Evolutionary conservation across 2,329 filamentous ascomycete species (phyloP).

Genomic region (Penicillium corylophilum): DNA sequence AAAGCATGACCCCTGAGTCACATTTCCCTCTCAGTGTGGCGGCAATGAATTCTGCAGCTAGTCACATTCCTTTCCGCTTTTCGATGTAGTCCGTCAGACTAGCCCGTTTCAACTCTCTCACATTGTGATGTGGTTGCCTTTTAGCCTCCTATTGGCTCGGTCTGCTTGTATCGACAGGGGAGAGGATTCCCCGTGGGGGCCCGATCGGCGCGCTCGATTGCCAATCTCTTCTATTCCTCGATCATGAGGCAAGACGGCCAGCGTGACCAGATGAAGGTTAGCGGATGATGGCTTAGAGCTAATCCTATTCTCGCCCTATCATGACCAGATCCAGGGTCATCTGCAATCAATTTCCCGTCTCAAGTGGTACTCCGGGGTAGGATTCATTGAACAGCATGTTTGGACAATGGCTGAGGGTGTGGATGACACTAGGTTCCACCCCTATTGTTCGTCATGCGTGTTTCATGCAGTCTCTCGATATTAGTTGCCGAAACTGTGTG

Average conservation of each 20-base stretch:
- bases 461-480: slow-evolving; percentile 9
- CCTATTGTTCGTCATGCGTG: slow-evolving; percentile 13
- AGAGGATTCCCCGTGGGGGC: slow-evolving; percentile 10
- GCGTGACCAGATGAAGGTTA: slow-evolving; percentile 12
- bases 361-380: slow-evolving; percentile 20
- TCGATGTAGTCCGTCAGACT: slow-evolving; percentile 5
- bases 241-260: slow-evolving; percentile 20
- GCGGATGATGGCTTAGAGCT: slow-evolving; percentile 2
- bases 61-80: slow-evolving; percentile 23
- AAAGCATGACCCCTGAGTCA: slow-evolving; percentile 18
- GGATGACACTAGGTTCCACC: slow-evolving; percentile 1
- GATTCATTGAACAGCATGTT: slow-evolving; percentile 8
- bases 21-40: slow-evolving; percentile 17
- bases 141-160: slow-evolving; percentile 2
- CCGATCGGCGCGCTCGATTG: slow-evolving; percentile 21
- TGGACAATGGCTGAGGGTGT: neutral
- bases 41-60: slow-evolving; percentile 18
- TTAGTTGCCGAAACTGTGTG: neutral
- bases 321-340: slow-evolving; percentile 11
- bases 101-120: slow-evolving; percentile 5
- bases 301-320: slow-evolving; percentile 4
- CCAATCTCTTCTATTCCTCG: slow-evolving; percentile 12
- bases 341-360: slow-evolving; percentile 18
- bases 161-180: slow-evolving; percentile 10
- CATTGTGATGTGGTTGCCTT: slow-evolving; percentile 2